Evolutionary conservation across 2,329 filamentous ascomycete species (phyloP).

Genomic region (Cytospora piceicola): DNA sequence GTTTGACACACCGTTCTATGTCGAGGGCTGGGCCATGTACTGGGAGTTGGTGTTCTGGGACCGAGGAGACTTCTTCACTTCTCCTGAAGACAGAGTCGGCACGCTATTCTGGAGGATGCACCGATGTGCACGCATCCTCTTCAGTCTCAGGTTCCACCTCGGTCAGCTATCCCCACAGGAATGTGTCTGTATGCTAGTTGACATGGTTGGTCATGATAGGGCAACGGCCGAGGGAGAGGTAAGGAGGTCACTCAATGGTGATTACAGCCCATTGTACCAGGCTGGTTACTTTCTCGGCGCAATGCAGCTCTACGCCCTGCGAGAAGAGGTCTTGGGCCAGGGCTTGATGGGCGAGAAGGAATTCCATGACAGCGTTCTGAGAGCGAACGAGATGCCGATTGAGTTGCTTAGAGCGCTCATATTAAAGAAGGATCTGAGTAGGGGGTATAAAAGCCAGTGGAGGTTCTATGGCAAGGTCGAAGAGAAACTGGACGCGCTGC

Average conservation of each 20-base stretch:
- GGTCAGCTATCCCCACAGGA: conserved; percentile 56
- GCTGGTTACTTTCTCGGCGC: conserved; percentile 64
- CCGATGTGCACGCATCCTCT: conserved; percentile 61
- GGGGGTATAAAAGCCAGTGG: conserved; percentile 29
- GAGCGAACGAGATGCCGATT: conserved; percentile 42
- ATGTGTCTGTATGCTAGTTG: conserved; percentile 60
- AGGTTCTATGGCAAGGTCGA: conserved; percentile 18
- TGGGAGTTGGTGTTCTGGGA: conserved; percentile 65
- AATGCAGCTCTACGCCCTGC: conserved; percentile 56
- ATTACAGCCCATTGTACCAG: conserved; percentile 62
- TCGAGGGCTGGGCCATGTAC: conserved; percentile 66
- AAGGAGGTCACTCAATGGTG: conserved; percentile 57
- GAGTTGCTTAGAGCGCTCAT: conserved; percentile 27
- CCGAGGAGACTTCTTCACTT: conserved; percentile 53
- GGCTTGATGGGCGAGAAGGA: conserved; percentile 49
- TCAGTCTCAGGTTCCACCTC: conserved; percentile 62
- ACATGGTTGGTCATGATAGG: conserved; percentile 61
- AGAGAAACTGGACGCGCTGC: neutral
- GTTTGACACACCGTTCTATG: conserved; percentile 62
- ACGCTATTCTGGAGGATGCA: conserved; percentile 68
- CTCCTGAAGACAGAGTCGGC: conserved; percentile 57
- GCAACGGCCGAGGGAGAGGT: conserved; percentile 65
- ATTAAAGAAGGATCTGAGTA: conserved; percentile 20
- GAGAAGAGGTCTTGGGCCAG: conserved; percentile 50
- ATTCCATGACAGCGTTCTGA: conserved; percentile 59